phyloP scores from a whole-genome alignment of 352 stramenopile species.

The Lagenidium sp. region DNA sequence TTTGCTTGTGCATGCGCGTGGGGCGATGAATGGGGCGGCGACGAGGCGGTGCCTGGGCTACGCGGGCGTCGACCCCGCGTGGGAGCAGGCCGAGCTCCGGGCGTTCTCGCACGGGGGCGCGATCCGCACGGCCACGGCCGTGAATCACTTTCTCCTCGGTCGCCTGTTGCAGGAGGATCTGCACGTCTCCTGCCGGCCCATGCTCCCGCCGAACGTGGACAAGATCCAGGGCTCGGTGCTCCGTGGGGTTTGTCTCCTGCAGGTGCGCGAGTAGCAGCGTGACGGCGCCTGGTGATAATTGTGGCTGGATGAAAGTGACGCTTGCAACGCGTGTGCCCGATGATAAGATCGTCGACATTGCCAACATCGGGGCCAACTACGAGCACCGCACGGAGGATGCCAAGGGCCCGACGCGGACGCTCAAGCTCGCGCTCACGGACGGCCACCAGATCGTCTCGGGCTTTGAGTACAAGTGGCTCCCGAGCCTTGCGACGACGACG shows the following conservation, averaged over 20 bases:
- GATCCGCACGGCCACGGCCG: slow-evolving; percentile 7
- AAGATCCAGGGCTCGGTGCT: slow-evolving; percentile 42
- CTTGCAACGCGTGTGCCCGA: neutral
- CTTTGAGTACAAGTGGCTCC: slow-evolving; percentile 60
- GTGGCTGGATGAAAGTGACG: neutral
- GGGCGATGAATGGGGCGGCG: no score
- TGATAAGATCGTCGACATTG: slow-evolving; percentile 61
- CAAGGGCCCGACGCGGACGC: slow-evolving; percentile 49
- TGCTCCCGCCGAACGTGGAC: slow-evolving; percentile 34
- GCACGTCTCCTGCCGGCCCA: slow-evolving; percentile 53
- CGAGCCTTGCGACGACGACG: slow-evolving; percentile 40
- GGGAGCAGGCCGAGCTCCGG: slow-evolving; percentile 31
- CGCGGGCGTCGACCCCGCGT: slow-evolving; percentile 39
- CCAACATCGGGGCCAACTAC: slow-evolving; percentile 70
- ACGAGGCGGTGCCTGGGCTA: slow-evolving; percentile 29
- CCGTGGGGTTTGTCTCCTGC: slow-evolving; percentile 61
- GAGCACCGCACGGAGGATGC: slow-evolving; percentile 61
- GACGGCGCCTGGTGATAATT: neutral
- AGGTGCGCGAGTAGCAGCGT: slow-evolving; percentile 21
- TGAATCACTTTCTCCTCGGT: slow-evolving; percentile 29
- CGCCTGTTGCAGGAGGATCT: slow-evolving; percentile 55
- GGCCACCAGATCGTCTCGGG: slow-evolving; percentile 63
- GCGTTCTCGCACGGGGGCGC: slow-evolving; percentile 6
- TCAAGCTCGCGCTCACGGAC: slow-evolving; percentile 80
- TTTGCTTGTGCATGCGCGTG: no score